A percentile compares a stretch with the other conserved stretches of the same genome.
Conservation (phyloP, 2,329 filamentous ascomycete species). For the Cryoendolithus antarcticus region DNA sequence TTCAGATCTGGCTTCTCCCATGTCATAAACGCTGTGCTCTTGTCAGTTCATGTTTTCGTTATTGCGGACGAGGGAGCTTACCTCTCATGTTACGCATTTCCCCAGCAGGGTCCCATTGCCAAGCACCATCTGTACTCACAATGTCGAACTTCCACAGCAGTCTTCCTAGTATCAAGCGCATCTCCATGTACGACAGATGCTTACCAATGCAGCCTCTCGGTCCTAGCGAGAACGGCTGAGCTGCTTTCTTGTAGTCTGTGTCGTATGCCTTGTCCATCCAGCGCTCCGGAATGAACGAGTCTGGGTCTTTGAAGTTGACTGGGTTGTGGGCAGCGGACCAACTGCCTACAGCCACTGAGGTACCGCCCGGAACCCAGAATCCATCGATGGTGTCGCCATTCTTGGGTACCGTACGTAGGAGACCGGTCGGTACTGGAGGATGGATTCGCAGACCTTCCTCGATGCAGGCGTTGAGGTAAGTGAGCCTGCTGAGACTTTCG, state of each 20-base stretch:
- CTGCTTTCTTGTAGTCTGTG: constrained; percentile 15
- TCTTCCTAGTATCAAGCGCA: constrained; percentile 25
- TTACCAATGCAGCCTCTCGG: constrained; percentile 27
- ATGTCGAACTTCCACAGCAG: constrained; percentile 29
- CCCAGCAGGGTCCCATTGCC: constrained; percentile 8
- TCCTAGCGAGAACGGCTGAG: constrained; percentile 23
- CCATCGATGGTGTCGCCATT: constrained; percentile 17
- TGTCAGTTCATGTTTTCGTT: no score
- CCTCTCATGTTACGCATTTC: constrained; percentile 1
- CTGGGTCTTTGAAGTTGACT: constrained; percentile 18
- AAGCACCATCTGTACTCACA: constrained; percentile 7
- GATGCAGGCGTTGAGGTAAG: constrained; percentile 34
- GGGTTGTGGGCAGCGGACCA: constrained; percentile 14
- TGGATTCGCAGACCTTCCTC: constrained; percentile 36
- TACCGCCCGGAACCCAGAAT: constrained; percentile 9
- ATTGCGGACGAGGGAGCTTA: no score
- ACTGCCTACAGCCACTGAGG: constrained; percentile 9
- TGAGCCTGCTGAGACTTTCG: constrained; percentile 11
- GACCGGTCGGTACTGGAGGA: constrained; percentile 32
- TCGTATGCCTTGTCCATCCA: constrained; percentile 22
- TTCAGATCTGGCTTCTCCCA: no score
- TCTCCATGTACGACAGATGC: constrained; percentile 24
- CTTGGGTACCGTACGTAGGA: constrained; percentile 16
- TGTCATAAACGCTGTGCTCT: no score
- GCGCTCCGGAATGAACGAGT: constrained; percentile 24